Conservation (phyloP, 2,329 filamentous ascomycete species). For the Xylaria digitata region DNA sequence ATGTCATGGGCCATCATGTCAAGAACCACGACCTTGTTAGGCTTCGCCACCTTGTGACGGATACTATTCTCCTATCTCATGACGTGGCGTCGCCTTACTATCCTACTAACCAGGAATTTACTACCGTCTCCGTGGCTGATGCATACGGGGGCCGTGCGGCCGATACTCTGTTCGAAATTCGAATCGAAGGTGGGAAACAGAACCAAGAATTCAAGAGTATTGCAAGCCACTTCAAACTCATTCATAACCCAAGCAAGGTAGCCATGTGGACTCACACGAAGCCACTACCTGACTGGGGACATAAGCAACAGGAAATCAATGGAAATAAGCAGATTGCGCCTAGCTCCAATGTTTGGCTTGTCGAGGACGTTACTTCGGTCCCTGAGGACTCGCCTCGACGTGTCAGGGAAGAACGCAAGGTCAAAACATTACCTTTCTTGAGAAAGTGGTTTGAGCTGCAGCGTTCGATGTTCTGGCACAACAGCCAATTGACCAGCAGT, state of each 20-base stretch:
- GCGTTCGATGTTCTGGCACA: slow-evolving; percentile 99
- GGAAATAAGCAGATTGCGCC: slow-evolving; percentile 95
- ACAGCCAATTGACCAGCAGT: slow-evolving; percentile 96
- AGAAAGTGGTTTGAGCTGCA: slow-evolving; percentile 97
- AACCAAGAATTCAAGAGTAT: slow-evolving; percentile 89
- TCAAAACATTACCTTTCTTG: slow-evolving; percentile 88
- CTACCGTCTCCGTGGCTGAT: slow-evolving; percentile 78
- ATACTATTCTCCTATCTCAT: slow-evolving; percentile 89
- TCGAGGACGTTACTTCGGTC: slow-evolving; percentile 89
- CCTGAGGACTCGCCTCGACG: slow-evolving; percentile 77
- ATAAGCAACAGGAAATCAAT: slow-evolving; percentile 98
- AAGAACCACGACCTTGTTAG: slow-evolving; percentile 87
- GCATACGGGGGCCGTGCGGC: slow-evolving; percentile 80
- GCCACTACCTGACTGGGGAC: slow-evolving; percentile 96
- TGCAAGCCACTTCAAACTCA: slow-evolving; percentile 92
- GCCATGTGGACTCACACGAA: slow-evolving; percentile 99
- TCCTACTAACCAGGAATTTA: slow-evolving; percentile 99
- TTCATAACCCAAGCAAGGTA: slow-evolving; percentile 94
- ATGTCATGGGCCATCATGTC: slow-evolving; percentile 72
- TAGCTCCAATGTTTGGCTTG: slow-evolving; percentile 92
- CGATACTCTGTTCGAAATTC: slow-evolving; percentile 93
- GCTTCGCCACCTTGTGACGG: slow-evolving; percentile 85
- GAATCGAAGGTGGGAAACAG: slow-evolving; percentile 85
- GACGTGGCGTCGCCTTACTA: slow-evolving; percentile 97
- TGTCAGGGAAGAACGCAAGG: slow-evolving; percentile 78